Base-by-base conservation (phyloP, 2,329 filamentous ascomycete species). In the Emergomyces africanus region DNA sequence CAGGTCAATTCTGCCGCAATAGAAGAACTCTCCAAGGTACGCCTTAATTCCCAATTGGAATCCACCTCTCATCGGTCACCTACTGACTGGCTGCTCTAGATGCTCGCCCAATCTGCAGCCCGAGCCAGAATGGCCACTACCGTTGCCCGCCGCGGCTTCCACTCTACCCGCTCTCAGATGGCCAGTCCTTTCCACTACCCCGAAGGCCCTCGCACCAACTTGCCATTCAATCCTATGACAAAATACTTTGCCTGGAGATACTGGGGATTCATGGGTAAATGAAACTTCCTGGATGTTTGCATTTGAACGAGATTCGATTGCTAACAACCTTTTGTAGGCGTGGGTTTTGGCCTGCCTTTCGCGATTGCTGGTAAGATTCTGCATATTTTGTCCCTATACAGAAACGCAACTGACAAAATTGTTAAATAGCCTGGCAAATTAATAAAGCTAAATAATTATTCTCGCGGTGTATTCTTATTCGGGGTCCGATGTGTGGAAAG, bases 111-210 rank as follows among this genome's bases (percentile, higher is more conserved):
- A 73, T 73, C 81, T 67, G 79, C 79, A 67, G 74, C 83, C 78
- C 86, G 87, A 74, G 81, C 84, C 77, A 70, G 75, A 66, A 72
- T 76, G 72, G 81, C 86, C 73, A 84, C 85, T 72, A 78, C 82
- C 66, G 81, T 90, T 79, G 83, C 86, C 82, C 90, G 90, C 80
- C 91, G 94, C 77, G 90, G 87, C 79, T 96, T 99, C 87, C 87
- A 90, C 77, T 85, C 89, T 71, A 95, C 92, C 74, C 89, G 89
- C 72, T 78, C 87, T 74, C 90, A 89, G 76, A 79, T 95, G 74
- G 83, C 81, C 69, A 95, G 89, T 74, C 91, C 91, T 65, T 96
- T 95, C 86, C 94, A 99, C 83, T 99, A 99, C 81, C 87, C 92
- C 69, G 92, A 97, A 81, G 94, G 92, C 66, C 89, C 92, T 71